Base-by-base conservation (phyloP, 2,329 filamentous ascomycete species). In the Sphaerostilbella broomeana region DNA sequence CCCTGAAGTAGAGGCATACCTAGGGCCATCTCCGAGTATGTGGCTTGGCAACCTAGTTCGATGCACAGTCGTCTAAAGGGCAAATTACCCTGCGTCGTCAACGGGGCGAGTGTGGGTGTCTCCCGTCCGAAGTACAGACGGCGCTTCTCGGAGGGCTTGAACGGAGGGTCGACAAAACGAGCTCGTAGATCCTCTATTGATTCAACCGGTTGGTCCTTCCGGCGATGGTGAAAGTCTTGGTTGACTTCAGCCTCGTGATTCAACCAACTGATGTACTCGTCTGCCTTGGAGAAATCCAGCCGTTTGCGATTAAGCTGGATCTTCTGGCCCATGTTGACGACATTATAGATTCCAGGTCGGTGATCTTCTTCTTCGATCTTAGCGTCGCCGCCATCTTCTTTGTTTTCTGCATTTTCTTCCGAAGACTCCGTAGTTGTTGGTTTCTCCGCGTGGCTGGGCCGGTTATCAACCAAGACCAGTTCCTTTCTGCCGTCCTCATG, bases 1-100 rank as follows among this genome's bases (percentile, higher is more conserved):
- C 92, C 92, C 61, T 95, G 88, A 5, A 98, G 73, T 28, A 98
- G 66, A 8, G 90, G 89, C 61, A 94, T 68, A 19, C 86, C 81
- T 75, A 98, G 85, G 4, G 90, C 92, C 92, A 98, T 98, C 63
- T 98, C 92, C 0, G 90, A 97, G 68, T 95, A 98, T 0, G 92
- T 98, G 34, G 94, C 72, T 57, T 95, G 84, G 19, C 88, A 89
- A 24, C 92, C 92, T 17, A 97, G 74, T 40, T 89, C 84, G 10
- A 87, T 81, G 55, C 89, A 95, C 20, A 98, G 76, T 35, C 92
- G 79, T 41, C 92, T 82, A 68, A 95, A 98, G 1, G 92, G 92
- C 33, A 97, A 72, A 54, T 98, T 98, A 31, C 92, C 92, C 64
- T 97, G 92, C 0, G 92, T 98, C 1, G 92, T 98, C 34, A 98